Conservation (phyloP, 1,284 basidiomycete genomes). For the Rhodotorula sp. region DNA sequence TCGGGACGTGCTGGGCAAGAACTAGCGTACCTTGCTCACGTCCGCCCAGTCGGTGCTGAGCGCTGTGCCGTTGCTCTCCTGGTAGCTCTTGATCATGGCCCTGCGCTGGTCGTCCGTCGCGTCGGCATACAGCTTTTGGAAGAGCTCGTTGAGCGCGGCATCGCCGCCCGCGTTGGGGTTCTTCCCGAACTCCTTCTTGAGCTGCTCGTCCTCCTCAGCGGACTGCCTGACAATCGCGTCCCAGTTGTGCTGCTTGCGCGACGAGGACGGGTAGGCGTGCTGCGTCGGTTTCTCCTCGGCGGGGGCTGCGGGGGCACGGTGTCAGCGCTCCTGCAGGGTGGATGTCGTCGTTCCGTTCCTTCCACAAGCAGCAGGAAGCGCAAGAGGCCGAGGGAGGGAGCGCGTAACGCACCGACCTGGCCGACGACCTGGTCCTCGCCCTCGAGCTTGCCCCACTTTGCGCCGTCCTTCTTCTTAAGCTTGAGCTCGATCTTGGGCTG, state of each 20-base stretch:
- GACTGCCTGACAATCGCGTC: conserved; percentile 72
- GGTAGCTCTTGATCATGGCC: conserved; percentile 95
- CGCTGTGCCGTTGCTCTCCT: conserved; percentile 64
- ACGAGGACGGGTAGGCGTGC: conserved; percentile 46
- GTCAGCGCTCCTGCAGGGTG: background rate
- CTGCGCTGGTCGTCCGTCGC: conserved; percentile 78
- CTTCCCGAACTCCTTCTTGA: conserved; percentile 65
- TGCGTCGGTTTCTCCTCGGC: conserved; percentile 6
- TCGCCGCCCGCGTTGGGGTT: conserved; percentile 84
- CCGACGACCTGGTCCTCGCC: conserved; percentile 55
- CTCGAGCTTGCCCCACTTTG: conserved; percentile 72
- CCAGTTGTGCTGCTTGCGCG: conserved; percentile 69
- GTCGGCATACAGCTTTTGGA: conserved; percentile 68
- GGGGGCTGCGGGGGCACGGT: background rate
- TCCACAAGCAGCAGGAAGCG: no score
- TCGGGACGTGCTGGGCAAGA: background rate
- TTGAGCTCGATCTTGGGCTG: conserved; percentile 80
- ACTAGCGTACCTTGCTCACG: conserved; percentile 62
- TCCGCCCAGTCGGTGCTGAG: conserved; percentile 92
- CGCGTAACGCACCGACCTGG: conserved; percentile 39
- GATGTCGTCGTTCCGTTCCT: no score
- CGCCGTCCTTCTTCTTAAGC: conserved; percentile 63
- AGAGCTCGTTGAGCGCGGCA: conserved; percentile 51
- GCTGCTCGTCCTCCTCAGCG: conserved; percentile 34
- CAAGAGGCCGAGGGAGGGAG: background rate